Evolutionary conservation across 202 grass and related monocot species (phyloP).

Genomic region (Schoenoplectus triqueter): DNA sequence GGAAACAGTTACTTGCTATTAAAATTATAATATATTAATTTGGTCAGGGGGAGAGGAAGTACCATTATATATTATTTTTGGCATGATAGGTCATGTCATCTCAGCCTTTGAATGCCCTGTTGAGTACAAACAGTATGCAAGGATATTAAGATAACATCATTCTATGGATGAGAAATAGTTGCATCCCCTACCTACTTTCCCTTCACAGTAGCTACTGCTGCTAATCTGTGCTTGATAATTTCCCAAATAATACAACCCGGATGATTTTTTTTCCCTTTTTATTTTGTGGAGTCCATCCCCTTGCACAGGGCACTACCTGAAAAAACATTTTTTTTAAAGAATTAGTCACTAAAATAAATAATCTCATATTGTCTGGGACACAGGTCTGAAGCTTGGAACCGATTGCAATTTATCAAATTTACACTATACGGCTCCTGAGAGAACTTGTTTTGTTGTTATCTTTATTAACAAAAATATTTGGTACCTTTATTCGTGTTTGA

Average conservation of each 20-base stretch:
- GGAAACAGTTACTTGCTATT: neutral
- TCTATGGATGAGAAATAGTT: conserved; percentile 25
- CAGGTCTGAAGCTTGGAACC: too few relatives aligned
- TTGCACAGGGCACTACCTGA: neutral
- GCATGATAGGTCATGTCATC: conserved; percentile 30
- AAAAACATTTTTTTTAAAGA: neutral
- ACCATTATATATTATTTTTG: neutral
- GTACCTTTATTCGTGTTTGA: neutral
- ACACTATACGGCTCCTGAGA: too few relatives aligned
- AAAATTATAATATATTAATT: neutral
- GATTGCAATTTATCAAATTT: too few relatives aligned
- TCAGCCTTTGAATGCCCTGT: neutral
- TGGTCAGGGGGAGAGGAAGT: neutral
- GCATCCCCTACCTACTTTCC: neutral
- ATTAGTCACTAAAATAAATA: neutral
- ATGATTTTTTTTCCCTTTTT: neutral
- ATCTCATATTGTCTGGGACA: neutral
- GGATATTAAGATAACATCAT: conserved; percentile 33
- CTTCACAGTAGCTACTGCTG: conserved; percentile 15
- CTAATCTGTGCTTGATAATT: neutral
- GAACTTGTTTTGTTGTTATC: too few relatives aligned
- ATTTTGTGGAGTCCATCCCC: too few relatives aligned
- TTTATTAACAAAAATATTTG: too few relatives aligned
- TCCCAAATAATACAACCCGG: neutral
- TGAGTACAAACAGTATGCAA: conserved; percentile 34